Evolutionary conservation across 768 basidiomycete species (phyloP).

Genomic region (Glaciozyma antarctica): DNA sequence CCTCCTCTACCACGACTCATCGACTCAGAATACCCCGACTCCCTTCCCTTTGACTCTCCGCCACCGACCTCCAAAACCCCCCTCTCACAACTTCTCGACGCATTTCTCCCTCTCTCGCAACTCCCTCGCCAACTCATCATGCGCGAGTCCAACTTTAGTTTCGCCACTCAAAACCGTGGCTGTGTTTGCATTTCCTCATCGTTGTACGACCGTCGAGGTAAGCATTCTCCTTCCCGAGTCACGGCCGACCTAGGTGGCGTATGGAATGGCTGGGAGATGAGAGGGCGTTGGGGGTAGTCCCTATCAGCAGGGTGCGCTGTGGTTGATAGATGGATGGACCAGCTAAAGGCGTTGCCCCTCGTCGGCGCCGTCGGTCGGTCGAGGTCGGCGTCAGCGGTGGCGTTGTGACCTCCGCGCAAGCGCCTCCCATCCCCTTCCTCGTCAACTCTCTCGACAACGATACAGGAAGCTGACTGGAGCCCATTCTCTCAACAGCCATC

Average conservation of each 20-base stretch:
- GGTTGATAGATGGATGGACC: neutral
- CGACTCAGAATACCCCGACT: neutral
- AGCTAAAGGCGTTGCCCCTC: neutral
- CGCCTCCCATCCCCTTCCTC: neutral
- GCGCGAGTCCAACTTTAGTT: slow-evolving; percentile 92
- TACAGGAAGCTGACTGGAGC: neutral
- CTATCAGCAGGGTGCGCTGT: neutral
- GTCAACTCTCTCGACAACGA: neutral
- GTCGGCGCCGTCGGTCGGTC: neutral
- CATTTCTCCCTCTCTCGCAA: neutral
- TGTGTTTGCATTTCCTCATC: slow-evolving; percentile 89
- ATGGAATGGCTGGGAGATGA: neutral
- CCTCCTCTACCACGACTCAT: neutral
- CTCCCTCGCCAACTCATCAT: slow-evolving; percentile 42
- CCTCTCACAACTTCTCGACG: neutral
- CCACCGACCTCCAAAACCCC: neutral
- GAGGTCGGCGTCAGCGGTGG: neutral
- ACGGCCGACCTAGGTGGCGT: neutral
- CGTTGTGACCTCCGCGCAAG: neutral
- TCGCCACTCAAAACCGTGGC: slow-evolving; percentile 88
- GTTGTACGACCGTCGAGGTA: slow-evolving; percentile 88
- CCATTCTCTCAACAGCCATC: slow-evolving; percentile 34
- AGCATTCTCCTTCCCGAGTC: slow-evolving; percentile 32
- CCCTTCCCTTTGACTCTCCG: no score
- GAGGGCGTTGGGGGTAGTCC: neutral